Evolutionary conservation across 2,329 filamentous ascomycete genomes (phyloP), one percentile per base, ranked within the genome.

Genomic region (Talaromyces sp.): DNA sequence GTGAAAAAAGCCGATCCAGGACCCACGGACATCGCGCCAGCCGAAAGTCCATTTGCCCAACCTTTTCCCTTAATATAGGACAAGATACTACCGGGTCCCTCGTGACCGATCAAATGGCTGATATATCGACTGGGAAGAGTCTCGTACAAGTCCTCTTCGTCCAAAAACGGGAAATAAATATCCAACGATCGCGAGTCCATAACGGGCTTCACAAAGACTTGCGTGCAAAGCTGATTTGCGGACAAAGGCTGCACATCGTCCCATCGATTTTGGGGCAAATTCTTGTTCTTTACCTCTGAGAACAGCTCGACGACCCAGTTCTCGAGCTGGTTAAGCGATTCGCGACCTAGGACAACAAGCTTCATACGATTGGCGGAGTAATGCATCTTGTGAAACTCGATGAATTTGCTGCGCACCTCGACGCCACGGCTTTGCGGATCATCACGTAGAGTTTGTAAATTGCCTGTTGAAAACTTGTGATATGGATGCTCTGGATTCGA

Each of bases 311-410:
- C 81, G 0, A 89, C 89, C 92, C 91, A 97, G 56, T 82, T 78
- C 72, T 97, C 88, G 57, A 96, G 78, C 17, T 91, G 84, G 66
- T 96, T 90, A 59, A 97, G 78, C 5, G 85, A 80, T 71, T 97
- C 92, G 53, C 88, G 83, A 0, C 92, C 92, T 21, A 97, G 75
- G 4, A 96, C 85, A 37, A 92, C 91, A 52, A 97, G 79, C 79
- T 96, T 96, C 89, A 96, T 96, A 39, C 86, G 83, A 69, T 97
- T 97, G 59, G 92, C 89, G 1, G 92, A 96, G 74, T 97, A 97
- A 69, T 96, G 87, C 67, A 86, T 88, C 62, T 86, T 84, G 71
- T 97, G 90, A 68, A 97, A 97, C 63, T 91, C 87, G 64, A 97
- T 95, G 69, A 97, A 97, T 72, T 92, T 91, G 64, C 91, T 87